Percentiles rank a stretch among this genome's conserved stretches.
phyloP scores from a whole-genome alignment of 345 rosid genomes.

The Anacardium occidentale region DNA sequence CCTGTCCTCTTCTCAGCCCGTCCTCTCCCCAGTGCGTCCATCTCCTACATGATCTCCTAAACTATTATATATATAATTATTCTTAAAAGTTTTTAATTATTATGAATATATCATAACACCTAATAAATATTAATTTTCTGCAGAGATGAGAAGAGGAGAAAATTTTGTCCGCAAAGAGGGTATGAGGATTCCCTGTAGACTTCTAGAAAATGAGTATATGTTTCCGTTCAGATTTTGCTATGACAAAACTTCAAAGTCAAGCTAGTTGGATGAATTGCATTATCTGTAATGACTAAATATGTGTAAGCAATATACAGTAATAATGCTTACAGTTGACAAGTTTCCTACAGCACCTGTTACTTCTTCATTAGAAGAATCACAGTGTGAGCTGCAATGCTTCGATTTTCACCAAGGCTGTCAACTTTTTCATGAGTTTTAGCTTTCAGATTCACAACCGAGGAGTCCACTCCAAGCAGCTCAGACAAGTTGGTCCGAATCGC shows the following conservation, averaged over 20 bases:
- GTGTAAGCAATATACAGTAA: background rate
- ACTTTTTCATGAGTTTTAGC: slow-evolving; percentile 94
- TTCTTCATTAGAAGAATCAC: slow-evolving; percentile 83
- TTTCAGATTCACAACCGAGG: slow-evolving; percentile 65
- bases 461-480: slow-evolving; percentile 77
- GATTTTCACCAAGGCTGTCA: slow-evolving; percentile 90
- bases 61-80: too few relatives aligned
- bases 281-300: background rate
- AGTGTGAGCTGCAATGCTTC: slow-evolving; percentile 93
- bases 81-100: too few relatives aligned
- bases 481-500: slow-evolving; percentile 62
- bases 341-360: slow-evolving; percentile 17
- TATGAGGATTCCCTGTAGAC: too few relatives aligned
- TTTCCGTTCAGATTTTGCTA: background rate
- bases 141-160: too few relatives aligned
- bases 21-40: too few relatives aligned
- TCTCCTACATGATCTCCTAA: too few relatives aligned
- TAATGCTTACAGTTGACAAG: background rate
- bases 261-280: background rate
- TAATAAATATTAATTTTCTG: too few relatives aligned
- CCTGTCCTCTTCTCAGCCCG: too few relatives aligned
- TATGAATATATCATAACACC: too few relatives aligned
- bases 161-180: too few relatives aligned
- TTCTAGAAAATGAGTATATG: background rate
- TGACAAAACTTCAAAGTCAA: background rate